Conservation (phyloP, 495 filamentous ascomycete genomes). For the Podospora bellae-mahoneyi region DNA sequence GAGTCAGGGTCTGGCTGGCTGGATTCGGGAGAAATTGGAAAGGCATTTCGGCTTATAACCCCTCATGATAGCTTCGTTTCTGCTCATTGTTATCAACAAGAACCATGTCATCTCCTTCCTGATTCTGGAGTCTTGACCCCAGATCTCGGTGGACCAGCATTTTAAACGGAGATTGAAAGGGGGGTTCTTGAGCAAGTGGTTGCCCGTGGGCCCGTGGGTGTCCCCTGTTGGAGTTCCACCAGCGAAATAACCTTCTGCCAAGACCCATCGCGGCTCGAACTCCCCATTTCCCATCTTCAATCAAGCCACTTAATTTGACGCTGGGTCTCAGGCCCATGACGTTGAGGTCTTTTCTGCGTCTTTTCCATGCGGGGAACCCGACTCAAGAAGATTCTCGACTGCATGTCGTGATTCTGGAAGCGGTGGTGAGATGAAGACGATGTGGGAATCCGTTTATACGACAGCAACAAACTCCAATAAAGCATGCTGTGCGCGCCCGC, state of each 20-base stretch:
- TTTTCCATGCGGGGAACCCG: background rate
- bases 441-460: background rate
- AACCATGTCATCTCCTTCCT: background rate
- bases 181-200: conserved; percentile 7
- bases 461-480: conserved; percentile 3
- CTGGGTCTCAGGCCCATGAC: conserved; percentile 17
- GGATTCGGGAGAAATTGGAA: background rate
- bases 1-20: background rate
- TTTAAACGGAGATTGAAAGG: conserved; percentile 16
- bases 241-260: conserved; percentile 23
- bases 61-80: conserved; percentile 6
- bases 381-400: background rate
- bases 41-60: background rate
- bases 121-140: conserved; percentile 7
- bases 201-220: conserved; percentile 15
- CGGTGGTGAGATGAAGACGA: background rate
- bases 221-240: conserved; percentile 9
- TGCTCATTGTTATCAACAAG: background rate
- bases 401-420: conserved; percentile 11
- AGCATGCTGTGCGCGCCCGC: conserved; percentile 1
- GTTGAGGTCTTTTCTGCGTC: background rate
- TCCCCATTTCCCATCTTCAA: background rate
- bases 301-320: conserved; percentile 11
- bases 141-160: conserved; percentile 19
- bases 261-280: background rate